Conservation (phyloP, 2,329 filamentous ascomycete species). For the Fusarium mexicanum region DNA sequence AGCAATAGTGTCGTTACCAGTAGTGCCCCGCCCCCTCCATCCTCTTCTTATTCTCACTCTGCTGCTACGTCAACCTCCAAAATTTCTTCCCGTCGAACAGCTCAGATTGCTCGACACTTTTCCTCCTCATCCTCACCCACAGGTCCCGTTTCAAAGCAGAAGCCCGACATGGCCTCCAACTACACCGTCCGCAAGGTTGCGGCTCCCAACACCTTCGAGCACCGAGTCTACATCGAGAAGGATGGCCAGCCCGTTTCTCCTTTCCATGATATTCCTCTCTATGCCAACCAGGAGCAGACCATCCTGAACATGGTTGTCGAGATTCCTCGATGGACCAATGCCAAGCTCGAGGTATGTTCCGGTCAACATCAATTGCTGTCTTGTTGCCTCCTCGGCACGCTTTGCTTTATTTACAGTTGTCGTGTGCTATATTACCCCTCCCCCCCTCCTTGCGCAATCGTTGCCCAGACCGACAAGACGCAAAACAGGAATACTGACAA, state of each 20-base stretch:
- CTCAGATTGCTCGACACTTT: conserved; percentile 66
- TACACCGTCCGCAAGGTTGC: conserved; percentile 89
- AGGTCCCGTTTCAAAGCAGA: conserved; percentile 19
- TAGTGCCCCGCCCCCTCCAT: conserved; percentile 53
- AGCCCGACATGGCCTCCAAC: conserved; percentile 63
- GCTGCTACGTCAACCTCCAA: conserved; percentile 43
- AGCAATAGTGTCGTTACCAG: conserved; percentile 34
- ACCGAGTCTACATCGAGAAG: conserved; percentile 97
- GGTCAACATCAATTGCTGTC: not conserved
- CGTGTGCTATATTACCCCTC: conserved; percentile 30
- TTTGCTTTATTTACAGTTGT: conserved; percentile 10
- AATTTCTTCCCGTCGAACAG: conserved; percentile 61
- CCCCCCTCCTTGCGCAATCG: conserved; percentile 19
- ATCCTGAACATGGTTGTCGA: conserved; percentile 99
- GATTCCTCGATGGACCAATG: conserved; percentile 99
- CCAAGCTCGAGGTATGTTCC: conserved; percentile 89
- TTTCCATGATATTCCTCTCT: conserved; percentile 98
- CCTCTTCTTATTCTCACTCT: conserved; percentile 40
- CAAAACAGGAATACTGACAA: conserved; percentile 35
- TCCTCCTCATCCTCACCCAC: conserved; percentile 47
- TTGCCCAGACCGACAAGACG: conserved; percentile 8
- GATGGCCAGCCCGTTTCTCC: conserved; percentile 93
- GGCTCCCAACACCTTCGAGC: conserved; percentile 91
- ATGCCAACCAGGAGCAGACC: conserved; percentile 94
- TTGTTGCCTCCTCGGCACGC: not conserved